A percentile compares a stretch with the other conserved stretches of the same genome.
Evolutionary conservation across 2,329 filamentous ascomycete species (phyloP).

Genomic region (Aspergillus sp.): DNA sequence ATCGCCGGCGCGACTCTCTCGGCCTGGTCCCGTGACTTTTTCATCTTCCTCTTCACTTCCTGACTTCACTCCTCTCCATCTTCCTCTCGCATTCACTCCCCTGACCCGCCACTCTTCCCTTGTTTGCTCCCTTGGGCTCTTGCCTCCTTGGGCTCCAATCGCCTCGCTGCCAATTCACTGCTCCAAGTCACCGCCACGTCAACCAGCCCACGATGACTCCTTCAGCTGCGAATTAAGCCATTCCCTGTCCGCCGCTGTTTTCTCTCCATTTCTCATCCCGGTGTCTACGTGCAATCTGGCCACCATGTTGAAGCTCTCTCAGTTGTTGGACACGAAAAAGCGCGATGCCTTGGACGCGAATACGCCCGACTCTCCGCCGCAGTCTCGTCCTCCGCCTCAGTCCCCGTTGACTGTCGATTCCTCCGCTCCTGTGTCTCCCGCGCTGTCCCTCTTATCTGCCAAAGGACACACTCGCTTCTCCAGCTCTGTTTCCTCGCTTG

Average conservation of each 20-base stretch:
- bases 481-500: conserved; percentile 69
- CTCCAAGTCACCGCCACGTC: neutral
- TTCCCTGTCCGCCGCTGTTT: too few species aligned
- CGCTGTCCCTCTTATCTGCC: conserved; percentile 31
- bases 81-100: conserved; percentile 1
- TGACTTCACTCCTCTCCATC: conserved; percentile 1
- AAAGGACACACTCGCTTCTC: conserved; percentile 32
- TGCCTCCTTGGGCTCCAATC: conserved; percentile 1
- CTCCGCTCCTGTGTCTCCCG: conserved; percentile 32
- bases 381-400: conserved; percentile 14
- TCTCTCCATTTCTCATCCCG: neutral
- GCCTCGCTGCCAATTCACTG: too few species aligned
- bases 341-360: conserved; percentile 20
- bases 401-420: conserved; percentile 25
- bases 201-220: neutral
- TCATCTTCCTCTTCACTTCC: conserved; percentile 2
- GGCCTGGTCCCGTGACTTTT: neutral
- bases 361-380: conserved; percentile 11
- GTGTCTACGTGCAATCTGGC: conserved; percentile 2
- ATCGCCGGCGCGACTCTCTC: neutral
- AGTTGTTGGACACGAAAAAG: conserved; percentile 25
- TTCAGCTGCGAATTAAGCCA: neutral
- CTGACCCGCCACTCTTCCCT: neutral
- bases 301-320: conserved; percentile 27
- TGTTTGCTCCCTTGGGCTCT: conserved; percentile 4